These are phyloP conservation scores for Mycena leptocephala DNA, from an alignment of 768 basidiomycete species.

Conservation along the genomic window DNA sequence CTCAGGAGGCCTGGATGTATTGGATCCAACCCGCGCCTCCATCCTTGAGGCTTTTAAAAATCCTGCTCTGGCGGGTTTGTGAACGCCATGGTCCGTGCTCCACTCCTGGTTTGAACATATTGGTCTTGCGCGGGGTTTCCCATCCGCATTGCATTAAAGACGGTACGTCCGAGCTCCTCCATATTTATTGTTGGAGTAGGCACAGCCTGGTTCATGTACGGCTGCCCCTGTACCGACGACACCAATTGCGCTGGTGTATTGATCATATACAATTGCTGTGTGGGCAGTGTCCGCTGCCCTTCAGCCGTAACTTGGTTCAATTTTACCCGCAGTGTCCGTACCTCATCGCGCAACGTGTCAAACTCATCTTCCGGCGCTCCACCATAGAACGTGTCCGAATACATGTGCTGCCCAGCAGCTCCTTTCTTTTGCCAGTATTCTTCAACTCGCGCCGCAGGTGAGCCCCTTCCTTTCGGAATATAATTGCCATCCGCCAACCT, in stretches of 20 bases:
- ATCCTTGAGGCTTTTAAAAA: slow-evolving; percentile 27
- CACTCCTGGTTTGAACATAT: slow-evolving; percentile 14
- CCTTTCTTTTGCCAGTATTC: slow-evolving; percentile 26
- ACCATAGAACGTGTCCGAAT: background rate
- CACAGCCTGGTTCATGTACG: background rate
- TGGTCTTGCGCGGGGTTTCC: background rate
- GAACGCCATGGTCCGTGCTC: background rate
- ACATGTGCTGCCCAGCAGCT: slow-evolving; percentile 17
- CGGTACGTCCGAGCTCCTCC: slow-evolving; percentile 19
- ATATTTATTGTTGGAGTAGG: background rate
- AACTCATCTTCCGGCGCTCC: too few species aligned
- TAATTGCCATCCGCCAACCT: slow-evolving; percentile 7
- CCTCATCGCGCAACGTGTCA: slow-evolving; percentile 20
- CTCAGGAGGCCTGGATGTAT: slow-evolving; percentile 22
- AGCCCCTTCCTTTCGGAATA: slow-evolving; percentile 8
- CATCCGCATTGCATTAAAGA: slow-evolving; percentile 4
- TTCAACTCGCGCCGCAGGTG: slow-evolving; percentile 7
- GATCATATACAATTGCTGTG: background rate
- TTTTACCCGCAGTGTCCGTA: slow-evolving; percentile 21
- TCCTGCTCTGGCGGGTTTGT: slow-evolving; percentile 16
- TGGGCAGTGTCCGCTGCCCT: background rate
- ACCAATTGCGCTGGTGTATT: background rate
- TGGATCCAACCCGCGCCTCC: slow-evolving; percentile 4
- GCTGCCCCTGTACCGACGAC: too few species aligned
- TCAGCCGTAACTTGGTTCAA: slow-evolving; percentile 1